Evolutionary conservation across 768 basidiomycete species (phyloP).

Genomic region (Hebeloma cylindrosporum): DNA sequence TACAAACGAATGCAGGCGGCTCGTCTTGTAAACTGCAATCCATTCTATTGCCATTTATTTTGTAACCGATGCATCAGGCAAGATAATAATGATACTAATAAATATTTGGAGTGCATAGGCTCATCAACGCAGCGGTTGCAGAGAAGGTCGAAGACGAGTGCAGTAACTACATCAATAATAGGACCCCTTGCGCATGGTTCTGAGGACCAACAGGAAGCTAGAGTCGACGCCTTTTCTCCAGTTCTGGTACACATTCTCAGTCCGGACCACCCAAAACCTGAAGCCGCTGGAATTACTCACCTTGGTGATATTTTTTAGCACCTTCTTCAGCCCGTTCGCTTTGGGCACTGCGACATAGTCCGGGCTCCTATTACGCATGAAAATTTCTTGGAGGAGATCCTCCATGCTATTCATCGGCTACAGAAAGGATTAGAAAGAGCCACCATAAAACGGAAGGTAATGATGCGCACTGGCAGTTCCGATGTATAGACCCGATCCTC

Average conservation of each 20-base stretch:
- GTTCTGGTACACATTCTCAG: too few relatives aligned
- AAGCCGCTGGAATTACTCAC: slow-evolving; percentile 1
- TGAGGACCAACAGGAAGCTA: slow-evolving; percentile 4
- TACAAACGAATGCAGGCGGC: too few relatives aligned
- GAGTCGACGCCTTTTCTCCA: slow-evolving; percentile 5
- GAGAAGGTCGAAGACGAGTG: too few relatives aligned
- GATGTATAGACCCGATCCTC: slow-evolving; percentile 24
- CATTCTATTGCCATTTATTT: too few relatives aligned
- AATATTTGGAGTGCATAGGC: too few relatives aligned
- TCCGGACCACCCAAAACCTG: neutral
- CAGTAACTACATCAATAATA: too few relatives aligned
- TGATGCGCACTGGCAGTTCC: slow-evolving; percentile 27
- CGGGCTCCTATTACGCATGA: slow-evolving; percentile 27
- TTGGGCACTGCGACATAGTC: slow-evolving; percentile 12
- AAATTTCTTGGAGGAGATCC: slow-evolving; percentile 32
- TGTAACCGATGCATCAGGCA: too few relatives aligned
- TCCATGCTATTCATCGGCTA: slow-evolving; percentile 36
- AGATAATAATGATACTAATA: too few relatives aligned
- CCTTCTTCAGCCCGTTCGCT: slow-evolving; percentile 13
- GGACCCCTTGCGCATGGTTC: neutral
- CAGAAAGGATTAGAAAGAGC: neutral
- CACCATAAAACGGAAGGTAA: neutral
- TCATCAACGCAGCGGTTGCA: too few relatives aligned
- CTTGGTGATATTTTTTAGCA: slow-evolving; percentile 13
- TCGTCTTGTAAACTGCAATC: too few relatives aligned